phyloP scores from a whole-genome alignment of 352 stramenopile genomes.

The Peronospora belbahrii region DNA sequence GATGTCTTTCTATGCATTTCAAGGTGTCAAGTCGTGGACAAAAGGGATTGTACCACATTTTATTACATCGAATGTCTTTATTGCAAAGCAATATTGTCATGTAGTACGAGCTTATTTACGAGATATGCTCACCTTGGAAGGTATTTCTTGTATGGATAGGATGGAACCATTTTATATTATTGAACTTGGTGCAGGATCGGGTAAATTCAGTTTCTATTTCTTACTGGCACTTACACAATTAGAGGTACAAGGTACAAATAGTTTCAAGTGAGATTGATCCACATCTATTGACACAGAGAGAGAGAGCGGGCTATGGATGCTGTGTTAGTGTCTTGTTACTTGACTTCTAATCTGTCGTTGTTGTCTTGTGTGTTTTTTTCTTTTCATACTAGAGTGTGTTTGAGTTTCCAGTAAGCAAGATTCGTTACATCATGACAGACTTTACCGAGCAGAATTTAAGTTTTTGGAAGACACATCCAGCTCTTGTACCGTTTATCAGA shows the following conservation, averaged over 20 bases:
- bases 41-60: conserved; percentile 94
- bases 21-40: conserved; percentile 83
- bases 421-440: conserved; percentile 94
- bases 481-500: conserved; percentile 78
- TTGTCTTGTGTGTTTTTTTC: too few species aligned
- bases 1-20: conserved; percentile 90
- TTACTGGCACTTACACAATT: conserved; percentile 76
- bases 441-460: conserved; percentile 91
- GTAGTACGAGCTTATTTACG: conserved; percentile 60
- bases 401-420: conserved; percentile 85
- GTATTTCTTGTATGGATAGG: conserved; percentile 47
- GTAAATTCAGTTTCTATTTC: conserved; percentile 95
- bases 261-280: not conserved
- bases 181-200: conserved; percentile 88
- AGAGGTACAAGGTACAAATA: conserved; percentile 20
- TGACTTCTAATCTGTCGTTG: too few species aligned
- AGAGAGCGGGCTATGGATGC: too few species aligned
- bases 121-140: conserved; percentile 34
- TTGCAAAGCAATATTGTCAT: conserved; percentile 85
- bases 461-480: conserved; percentile 88
- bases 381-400: conserved; percentile 59
- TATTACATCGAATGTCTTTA: conserved; percentile 94
- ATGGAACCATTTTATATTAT: conserved; percentile 90
- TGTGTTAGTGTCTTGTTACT: too few species aligned
- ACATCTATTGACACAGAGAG: too few species aligned